A percentile compares a stretch with the other conserved stretches of the same genome.
Conservation (phyloP, 1,139 yeast genomes). For the Debaryomycetaceae sp. region DNA sequence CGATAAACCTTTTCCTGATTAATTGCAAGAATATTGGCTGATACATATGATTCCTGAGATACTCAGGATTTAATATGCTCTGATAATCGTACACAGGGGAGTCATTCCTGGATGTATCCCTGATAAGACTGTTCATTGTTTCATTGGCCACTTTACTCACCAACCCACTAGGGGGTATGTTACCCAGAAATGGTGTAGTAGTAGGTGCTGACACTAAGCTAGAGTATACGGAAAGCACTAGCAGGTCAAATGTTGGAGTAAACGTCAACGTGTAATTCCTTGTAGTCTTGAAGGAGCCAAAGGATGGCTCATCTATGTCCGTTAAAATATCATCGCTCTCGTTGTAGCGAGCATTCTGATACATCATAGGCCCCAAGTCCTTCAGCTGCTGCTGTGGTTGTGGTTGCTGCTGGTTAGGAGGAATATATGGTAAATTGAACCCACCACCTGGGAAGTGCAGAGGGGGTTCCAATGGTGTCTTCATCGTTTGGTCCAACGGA, state of each 20-base stretch:
- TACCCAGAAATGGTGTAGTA: slow-evolving; percentile 45
- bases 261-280: slow-evolving; percentile 34
- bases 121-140: slow-evolving; percentile 29
- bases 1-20: slow-evolving; percentile 40
- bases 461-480: slow-evolving; percentile 39
- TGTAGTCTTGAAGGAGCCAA: slow-evolving; percentile 15
- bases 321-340: slow-evolving; percentile 45
- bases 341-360: slow-evolving; percentile 30
- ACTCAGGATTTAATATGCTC: slow-evolving; percentile 30
- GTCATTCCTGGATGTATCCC: slow-evolving; percentile 12
- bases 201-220: slow-evolving; percentile 41
- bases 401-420: not conserved
- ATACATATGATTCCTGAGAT: slow-evolving; percentile 28
- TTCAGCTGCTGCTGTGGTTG: slow-evolving; percentile 1
- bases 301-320: slow-evolving; percentile 34
- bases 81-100: slow-evolving; percentile 32
- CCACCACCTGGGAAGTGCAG: slow-evolving; percentile 6
- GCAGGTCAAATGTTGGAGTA: slow-evolving; percentile 35
- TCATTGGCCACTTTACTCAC: slow-evolving; percentile 44
- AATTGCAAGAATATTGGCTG: slow-evolving; percentile 44
- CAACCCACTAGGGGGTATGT: slow-evolving; percentile 43
- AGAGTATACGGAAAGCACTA: slow-evolving; percentile 34
- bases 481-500: slow-evolving; percentile 44
- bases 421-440: slow-evolving; percentile 1
- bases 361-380: slow-evolving; percentile 11